A percentile compares a stretch with the other conserved stretches of the same genome.
These are phyloP conservation scores for Flaveria ramosissima DNA, from an alignment of 129 eudicot genomes.

Conservation along the genomic window DNA sequence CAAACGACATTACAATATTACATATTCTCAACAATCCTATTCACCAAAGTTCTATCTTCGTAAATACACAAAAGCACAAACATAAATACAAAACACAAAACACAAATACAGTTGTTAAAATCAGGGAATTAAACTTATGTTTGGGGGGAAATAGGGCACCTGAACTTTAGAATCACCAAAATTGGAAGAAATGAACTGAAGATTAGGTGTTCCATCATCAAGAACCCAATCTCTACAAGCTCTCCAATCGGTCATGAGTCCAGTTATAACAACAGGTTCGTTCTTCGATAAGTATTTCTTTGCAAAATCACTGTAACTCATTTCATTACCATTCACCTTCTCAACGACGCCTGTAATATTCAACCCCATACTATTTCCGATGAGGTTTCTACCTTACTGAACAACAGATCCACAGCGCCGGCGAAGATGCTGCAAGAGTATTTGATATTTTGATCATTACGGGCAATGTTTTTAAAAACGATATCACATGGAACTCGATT, in stretches of 20 bases:
- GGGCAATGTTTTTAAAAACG: no score
- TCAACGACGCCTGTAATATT: conserved; percentile 58
- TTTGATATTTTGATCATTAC: neutral
- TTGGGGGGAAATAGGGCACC: conserved; percentile 43
- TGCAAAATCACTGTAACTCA: conserved; percentile 58
- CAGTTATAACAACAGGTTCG: conserved; percentile 73
- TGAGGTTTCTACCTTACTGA: neutral
- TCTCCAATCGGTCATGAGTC: conserved; percentile 82
- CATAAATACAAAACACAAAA: neutral
- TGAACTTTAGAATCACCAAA: conserved; percentile 71
- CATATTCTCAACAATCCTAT: neutral
- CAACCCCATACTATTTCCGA: conserved; percentile 44
- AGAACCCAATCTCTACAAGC: conserved; percentile 74
- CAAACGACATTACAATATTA: neutral
- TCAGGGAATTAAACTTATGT: neutral
- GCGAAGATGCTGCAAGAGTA: conserved; percentile 9
- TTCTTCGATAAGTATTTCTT: conserved; percentile 55
- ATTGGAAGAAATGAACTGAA: conserved; percentile 54
- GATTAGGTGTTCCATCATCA: conserved; percentile 63
- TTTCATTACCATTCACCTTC: conserved; percentile 63
- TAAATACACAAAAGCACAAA: neutral
- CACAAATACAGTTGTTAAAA: neutral
- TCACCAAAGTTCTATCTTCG: neutral
- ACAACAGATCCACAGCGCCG: conserved; percentile 24
- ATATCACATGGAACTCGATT: no score